phyloP scores from a whole-genome alignment of 257 asterid genomes.

The Pogostemon cablin region DNA sequence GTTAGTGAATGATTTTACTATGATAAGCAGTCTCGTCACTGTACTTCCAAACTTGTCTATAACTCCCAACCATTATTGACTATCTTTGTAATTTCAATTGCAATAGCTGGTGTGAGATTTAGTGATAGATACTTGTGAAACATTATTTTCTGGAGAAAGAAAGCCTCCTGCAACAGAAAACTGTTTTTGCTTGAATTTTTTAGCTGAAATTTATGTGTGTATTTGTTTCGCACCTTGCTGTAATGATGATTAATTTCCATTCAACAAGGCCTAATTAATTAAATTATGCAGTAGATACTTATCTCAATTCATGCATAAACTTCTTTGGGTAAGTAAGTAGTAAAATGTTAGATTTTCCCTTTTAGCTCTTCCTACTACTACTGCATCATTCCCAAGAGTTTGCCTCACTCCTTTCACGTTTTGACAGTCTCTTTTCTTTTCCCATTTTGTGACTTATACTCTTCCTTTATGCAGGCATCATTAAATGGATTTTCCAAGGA shows the following conservation, averaged over 20 bases:
- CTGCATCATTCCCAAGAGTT: too few species aligned
- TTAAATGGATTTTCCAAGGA: constrained; percentile 38
- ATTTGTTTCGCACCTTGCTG: not conserved
- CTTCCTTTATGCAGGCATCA: constrained; percentile 47
- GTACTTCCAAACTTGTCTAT: not conserved
- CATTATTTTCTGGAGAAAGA: not conserved
- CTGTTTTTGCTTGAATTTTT: too few species aligned
- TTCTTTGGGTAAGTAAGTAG: constrained; percentile 1
- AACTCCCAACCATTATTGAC: not conserved
- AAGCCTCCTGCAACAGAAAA: too few species aligned
- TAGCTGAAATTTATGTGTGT: not conserved
- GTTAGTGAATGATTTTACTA: constrained; percentile 7
- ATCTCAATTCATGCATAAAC: not conserved
- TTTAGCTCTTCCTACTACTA: not conserved
- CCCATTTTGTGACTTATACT: constrained; percentile 3
- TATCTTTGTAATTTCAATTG: not conserved
- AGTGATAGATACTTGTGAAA: not conserved
- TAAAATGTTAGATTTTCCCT: constrained; percentile 4
- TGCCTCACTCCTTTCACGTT: not conserved
- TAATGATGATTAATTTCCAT: not conserved
- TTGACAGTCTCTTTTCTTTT: not conserved
- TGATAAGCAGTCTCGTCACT: not conserved
- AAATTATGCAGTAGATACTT: not conserved
- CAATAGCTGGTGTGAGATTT: not conserved
- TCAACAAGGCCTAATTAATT: too few species aligned